phyloP scores from a whole-genome alignment of 1,284 basidiomycete species.

The Schizophyllum amplum region DNA sequence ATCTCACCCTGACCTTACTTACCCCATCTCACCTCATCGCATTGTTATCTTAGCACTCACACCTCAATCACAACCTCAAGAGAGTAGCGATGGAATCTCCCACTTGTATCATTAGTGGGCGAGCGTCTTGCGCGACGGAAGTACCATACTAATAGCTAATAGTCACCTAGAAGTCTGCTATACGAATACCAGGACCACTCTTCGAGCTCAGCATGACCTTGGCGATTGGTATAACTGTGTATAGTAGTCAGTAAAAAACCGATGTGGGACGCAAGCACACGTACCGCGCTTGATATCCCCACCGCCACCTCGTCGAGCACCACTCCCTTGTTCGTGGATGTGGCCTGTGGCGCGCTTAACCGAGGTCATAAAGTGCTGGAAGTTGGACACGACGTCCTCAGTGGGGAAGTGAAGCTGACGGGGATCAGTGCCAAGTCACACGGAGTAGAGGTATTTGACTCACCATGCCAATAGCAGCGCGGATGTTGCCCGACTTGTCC shows the following conservation, averaged over 20 bases:
- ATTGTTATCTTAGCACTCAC: too few relatives aligned
- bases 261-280: slow-evolving; percentile 3
- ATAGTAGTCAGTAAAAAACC: slow-evolving; percentile 10
- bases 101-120: too few relatives aligned
- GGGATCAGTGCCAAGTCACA: slow-evolving; percentile 1
- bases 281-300: slow-evolving; percentile 30
- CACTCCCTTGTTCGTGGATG: slow-evolving; percentile 34
- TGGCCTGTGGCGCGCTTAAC: slow-evolving; percentile 75
- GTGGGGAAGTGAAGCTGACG: slow-evolving; percentile 64
- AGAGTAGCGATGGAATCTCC: too few relatives aligned
- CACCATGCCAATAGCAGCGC: slow-evolving; percentile 70
- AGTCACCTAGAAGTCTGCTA: slow-evolving; percentile 24
- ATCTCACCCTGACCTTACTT: too few relatives aligned
- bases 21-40: too few relatives aligned
- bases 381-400: slow-evolving; percentile 73
- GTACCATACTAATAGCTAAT: neutral
- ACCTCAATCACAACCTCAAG: too few relatives aligned
- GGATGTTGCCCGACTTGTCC: slow-evolving; percentile 81
- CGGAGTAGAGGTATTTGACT: slow-evolving; percentile 12
- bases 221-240: slow-evolving; percentile 60
- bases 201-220: slow-evolving; percentile 79
- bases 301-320: slow-evolving; percentile 11
- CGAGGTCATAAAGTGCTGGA: slow-evolving; percentile 69
- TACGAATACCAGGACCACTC: slow-evolving; percentile 79
- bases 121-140: neutral